Base-by-base conservation (phyloP, 2,329 filamentous ascomycete genomes). In the Claviceps sp. region DNA sequence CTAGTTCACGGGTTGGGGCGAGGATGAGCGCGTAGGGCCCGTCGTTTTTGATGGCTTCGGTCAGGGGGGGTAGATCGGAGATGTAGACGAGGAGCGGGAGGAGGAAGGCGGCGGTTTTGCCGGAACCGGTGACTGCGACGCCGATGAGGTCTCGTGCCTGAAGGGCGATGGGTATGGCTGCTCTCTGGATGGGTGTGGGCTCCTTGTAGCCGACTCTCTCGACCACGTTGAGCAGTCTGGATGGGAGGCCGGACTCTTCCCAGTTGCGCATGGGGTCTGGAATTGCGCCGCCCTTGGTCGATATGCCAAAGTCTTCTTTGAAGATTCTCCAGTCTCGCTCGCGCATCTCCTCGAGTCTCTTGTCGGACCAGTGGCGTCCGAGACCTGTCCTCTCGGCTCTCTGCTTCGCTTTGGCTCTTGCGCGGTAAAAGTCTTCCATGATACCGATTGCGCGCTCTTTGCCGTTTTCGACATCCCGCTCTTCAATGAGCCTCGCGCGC, bases 241-340 rank as follows among this genome's bases (percentile, higher is more conserved):
- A 76, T 3, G 93, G 90, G 41, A 98, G 74, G 5, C 76, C 77
- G 3, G 90, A 95, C 67, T 98, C 93, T 47, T 78, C 65, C 93
- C 93, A 98, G 59, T 77, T 89, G 48, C 93, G 89, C 90, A 98
- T 97, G 0, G 93, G 93, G 61, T 97, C 91, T 1, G 93, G 93
- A 52, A 97, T 89, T 26, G 78, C 77, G 44, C 91, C 91, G 53
- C 93, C 93, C 67, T 95, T 97, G 8, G 89, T 96, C 42, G 85
- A 78, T 65, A 98, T 98, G 60, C 93, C 94, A 72, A 95, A 97
- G 68, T 98, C 90, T 67, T 97, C 93, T 70, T 97, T 98, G 81
- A 98, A 96, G 61, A 98, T 97, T 64, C 93, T 87, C 93, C 93
- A 98, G 69, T 98, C 93, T 65, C 93, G 79, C 70, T 97, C 90